Evolutionary conservation across 169 alveolate genomes (phyloP).

Genomic region (Plasmodium adleri): DNA sequence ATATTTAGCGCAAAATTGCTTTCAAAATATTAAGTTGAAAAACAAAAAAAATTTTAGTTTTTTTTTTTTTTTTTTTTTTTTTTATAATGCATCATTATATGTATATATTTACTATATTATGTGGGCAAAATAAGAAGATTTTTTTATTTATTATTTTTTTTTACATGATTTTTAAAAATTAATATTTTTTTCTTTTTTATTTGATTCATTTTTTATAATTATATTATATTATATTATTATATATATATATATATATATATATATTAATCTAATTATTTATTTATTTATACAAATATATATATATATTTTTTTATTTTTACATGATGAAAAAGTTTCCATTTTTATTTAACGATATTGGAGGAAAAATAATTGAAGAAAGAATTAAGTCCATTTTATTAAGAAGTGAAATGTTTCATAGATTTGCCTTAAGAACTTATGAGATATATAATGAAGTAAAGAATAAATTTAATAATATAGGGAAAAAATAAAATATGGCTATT

Average conservation of each 20-base stretch:
- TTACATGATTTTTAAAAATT: slow-evolving; percentile 4
- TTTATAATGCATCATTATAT: too few species aligned
- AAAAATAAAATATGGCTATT: slow-evolving; percentile 15
- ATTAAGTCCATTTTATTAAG: slow-evolving; percentile 48
- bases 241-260: slow-evolving; percentile 1
- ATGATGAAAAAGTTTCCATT: slow-evolving; percentile 76
- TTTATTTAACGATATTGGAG: slow-evolving; percentile 73
- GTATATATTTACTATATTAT: too few species aligned
- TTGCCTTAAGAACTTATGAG: slow-evolving; percentile 53
- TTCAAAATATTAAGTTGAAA: too few species aligned
- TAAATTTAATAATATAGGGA: slow-evolving; percentile 34
- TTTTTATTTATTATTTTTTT: too few species aligned
- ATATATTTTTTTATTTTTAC: slow-evolving; percentile 37
- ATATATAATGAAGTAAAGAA: slow-evolving; percentile 62
- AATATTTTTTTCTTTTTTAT: slow-evolving; percentile 32
- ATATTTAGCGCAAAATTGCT: too few species aligned
- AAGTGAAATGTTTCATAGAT: slow-evolving; percentile 73
- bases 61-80: too few species aligned
- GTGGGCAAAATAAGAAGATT: too few species aligned
- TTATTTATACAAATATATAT: slow-evolving; percentile 43
- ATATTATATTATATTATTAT: slow-evolving; percentile 19
- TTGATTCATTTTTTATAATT: slow-evolving; percentile 32
- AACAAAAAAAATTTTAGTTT: too few species aligned
- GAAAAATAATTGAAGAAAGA: slow-evolving; percentile 75
- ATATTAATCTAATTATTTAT: too few species aligned